A percentile compares a stretch with the other conserved stretches of the same genome.
Evolutionary conservation across 306 rosid species (phyloP).

Genomic region (Lathyrus oleraceus): DNA sequence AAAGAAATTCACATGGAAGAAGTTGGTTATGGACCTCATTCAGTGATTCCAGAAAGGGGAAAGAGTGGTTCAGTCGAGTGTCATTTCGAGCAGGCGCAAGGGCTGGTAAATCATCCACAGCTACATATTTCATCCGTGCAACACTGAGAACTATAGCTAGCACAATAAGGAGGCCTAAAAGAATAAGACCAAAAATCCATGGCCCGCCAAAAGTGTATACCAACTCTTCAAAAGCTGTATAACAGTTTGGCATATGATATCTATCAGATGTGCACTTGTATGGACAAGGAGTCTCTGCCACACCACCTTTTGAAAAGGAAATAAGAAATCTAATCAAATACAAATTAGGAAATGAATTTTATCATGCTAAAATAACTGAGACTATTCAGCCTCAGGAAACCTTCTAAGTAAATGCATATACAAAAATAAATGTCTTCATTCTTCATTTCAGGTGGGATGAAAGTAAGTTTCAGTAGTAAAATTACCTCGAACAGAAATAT

Average conservation of each 20-base stretch:
- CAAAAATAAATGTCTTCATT: constrained; percentile 24
- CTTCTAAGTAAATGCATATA: constrained; percentile 9
- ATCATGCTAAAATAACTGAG: constrained; percentile 25
- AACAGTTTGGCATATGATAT: constrained; percentile 94
- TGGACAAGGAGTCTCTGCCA: constrained; percentile 85
- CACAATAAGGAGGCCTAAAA: constrained; percentile 69
- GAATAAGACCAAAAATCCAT: constrained; percentile 78
- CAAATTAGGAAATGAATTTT: constrained; percentile 16
- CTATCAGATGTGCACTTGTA: constrained; percentile 87
- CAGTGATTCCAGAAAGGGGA: constrained; percentile 92
- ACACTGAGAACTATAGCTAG: constrained; percentile 87
- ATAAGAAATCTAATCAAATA: constrained; percentile 30
- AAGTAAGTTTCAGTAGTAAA: constrained; percentile 27
- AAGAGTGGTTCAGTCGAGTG: constrained; percentile 76
- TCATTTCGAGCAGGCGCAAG: constrained; percentile 68
- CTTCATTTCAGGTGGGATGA: constrained; percentile 20
- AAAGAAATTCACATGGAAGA: constrained; percentile 32
- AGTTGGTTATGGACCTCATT: constrained; percentile 70
- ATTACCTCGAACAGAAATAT: constrained; percentile 75
- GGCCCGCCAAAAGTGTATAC: constrained; percentile 98
- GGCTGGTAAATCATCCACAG: constrained; percentile 71
- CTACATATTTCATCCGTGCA: constrained; percentile 81
- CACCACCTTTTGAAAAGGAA: constrained; percentile 69
- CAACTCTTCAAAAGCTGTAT: constrained; percentile 93
- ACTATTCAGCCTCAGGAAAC: constrained; percentile 14